Base-by-base conservation (phyloP, 768 basidiomycete species). In the Hortiboletus flavorubellus region DNA sequence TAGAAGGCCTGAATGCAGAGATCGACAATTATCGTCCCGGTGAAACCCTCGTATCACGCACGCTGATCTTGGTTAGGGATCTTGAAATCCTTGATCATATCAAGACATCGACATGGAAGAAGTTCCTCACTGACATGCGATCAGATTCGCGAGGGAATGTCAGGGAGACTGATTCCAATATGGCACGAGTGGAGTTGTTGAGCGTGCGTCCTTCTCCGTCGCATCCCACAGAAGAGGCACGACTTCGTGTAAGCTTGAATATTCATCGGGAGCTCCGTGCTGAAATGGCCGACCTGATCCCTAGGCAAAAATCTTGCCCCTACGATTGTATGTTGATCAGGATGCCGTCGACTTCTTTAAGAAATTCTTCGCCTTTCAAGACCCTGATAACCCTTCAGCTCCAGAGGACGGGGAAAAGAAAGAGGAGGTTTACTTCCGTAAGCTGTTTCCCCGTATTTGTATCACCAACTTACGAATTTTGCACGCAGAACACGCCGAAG, bases 341-440 rank as follows among this genome's bases (percentile, higher is more conserved):
- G 97, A 99, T 71, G 97, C 97, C 14, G 80, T 99, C 21, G 97
- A 98, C 70, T 99, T 99, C 70, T 73, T 98, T 67, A 99, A 99
- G 77, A 87, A 88, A 56, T 98, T 98, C 72, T 95, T 93, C 69
- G 88, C 86, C 60, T 98, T 98, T 76, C 80, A 86, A 62, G 84
- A 86, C 64, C 75, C 84, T 23, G 72, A 82, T 34, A 66, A 41
- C 37, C 74, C 76, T 12, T 60, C 73, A 2, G 60, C 68, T 6
- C 47, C 72, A 9, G 62, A 75, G 15, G 62, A 80, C 2, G 39
- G 61, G 68, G 45, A 52, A 60, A 51, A 52, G 38, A 69, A 72
- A 49, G 77, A 77, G 42, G 87, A 86, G 39, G 79, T 79, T 46
- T 93, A 84, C 67, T 86, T 92, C 70, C 91, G 91, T 92, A 61